A percentile compares a stretch with the other conserved stretches of the same genome.
phyloP scores from a whole-genome alignment of 2,329 filamentous ascomycete species.

The Arthroderma uncinatum region DNA sequence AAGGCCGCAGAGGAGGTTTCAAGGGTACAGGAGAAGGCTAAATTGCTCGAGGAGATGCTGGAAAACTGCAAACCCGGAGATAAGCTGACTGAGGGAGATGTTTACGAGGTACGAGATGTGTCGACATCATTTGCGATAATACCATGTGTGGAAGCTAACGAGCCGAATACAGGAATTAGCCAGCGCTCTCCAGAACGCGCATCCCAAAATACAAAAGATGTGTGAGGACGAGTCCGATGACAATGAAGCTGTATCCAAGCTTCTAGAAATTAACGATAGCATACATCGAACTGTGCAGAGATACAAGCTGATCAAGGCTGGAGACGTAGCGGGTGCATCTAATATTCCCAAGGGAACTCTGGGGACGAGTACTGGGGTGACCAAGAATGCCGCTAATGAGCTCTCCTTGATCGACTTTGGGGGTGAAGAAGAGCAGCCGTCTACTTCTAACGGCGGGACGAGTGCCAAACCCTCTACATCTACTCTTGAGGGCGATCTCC shows the following conservation, averaged over 20 bases:
- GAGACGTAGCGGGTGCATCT: conserved; percentile 71
- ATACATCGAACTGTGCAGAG: conserved; percentile 94
- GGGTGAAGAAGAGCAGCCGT: conserved; percentile 47
- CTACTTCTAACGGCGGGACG: conserved; percentile 34
- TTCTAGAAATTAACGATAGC: conserved; percentile 96
- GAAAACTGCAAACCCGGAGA: conserved; percentile 75
- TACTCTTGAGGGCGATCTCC: conserved; percentile 63
- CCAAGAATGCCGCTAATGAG: conserved; percentile 61
- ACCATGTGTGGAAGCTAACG: not conserved
- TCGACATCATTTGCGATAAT: not conserved
- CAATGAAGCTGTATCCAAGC: conserved; percentile 84
- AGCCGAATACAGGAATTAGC: conserved; percentile 58
- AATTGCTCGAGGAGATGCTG: conserved; percentile 81
- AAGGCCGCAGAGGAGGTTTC: conserved; percentile 93
- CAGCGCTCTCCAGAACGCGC: conserved; percentile 76
- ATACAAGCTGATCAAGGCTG: conserved; percentile 93
- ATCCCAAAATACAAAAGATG: conserved; percentile 99
- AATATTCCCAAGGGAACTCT: conserved; percentile 74
- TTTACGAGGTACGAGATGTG: conserved; percentile 49
- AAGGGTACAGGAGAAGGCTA: conserved; percentile 92
- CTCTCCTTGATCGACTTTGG: conserved; percentile 91
- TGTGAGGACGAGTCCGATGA: conserved; percentile 98
- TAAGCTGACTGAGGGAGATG: conserved; percentile 57
- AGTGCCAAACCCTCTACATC: conserved; percentile 38
- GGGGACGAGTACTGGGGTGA: conserved; percentile 53